A percentile compares a stretch with the other conserved stretches of the same genome.
Evolutionary conservation across 345 rosid genomes (phyloP).

Genomic region (Hypericum perforatum): DNA sequence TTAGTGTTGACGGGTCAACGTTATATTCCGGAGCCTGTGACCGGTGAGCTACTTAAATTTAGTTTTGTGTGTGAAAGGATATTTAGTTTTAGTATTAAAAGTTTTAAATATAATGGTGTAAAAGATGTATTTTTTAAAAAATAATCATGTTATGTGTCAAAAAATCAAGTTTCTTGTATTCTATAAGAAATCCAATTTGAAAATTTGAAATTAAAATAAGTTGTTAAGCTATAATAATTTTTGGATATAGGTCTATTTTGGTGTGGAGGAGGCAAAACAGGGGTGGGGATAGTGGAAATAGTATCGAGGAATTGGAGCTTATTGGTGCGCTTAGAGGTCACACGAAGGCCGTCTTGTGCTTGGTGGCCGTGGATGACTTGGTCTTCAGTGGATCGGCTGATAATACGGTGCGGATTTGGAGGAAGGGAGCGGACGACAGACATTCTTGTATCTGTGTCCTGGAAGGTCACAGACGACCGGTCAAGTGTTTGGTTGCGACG

Average conservation of each 20-base stretch:
- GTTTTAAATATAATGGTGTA: too few relatives aligned
- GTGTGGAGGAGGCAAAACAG: constrained; percentile 47
- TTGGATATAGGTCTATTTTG: constrained; percentile 20
- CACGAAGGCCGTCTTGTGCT: constrained; percentile 49
- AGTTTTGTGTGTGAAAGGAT: too few relatives aligned
- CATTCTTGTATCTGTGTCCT: constrained; percentile 46
- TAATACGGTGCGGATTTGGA: constrained; percentile 54
- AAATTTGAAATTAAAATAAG: too few relatives aligned
- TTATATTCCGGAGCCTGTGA: constrained; percentile 78
- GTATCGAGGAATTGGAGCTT: constrained; percentile 31
- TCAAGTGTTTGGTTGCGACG: constrained; percentile 48
- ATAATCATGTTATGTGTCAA: too few relatives aligned
- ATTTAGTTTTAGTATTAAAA: too few relatives aligned
- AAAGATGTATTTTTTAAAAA: too few relatives aligned
- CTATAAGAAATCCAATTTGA: too few relatives aligned
- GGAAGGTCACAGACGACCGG: constrained; percentile 52
- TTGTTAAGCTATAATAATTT: too few relatives aligned
- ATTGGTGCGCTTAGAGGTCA: constrained; percentile 74
- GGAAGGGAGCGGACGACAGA: constrained; percentile 26
- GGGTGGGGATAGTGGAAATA: constrained; percentile 1
- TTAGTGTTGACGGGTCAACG: constrained; percentile 45
- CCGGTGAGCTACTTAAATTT: constrained; percentile 21
- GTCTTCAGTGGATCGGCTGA: constrained; percentile 71
- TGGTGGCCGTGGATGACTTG: constrained; percentile 39
- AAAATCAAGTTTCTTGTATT: too few relatives aligned